Percentiles rank a stretch among this genome's conserved stretches.
These are phyloP conservation scores for Berkeleyomyces rouxiae DNA, from an alignment of 2,329 filamentous ascomycete species.

Conservation along the genomic window DNA sequence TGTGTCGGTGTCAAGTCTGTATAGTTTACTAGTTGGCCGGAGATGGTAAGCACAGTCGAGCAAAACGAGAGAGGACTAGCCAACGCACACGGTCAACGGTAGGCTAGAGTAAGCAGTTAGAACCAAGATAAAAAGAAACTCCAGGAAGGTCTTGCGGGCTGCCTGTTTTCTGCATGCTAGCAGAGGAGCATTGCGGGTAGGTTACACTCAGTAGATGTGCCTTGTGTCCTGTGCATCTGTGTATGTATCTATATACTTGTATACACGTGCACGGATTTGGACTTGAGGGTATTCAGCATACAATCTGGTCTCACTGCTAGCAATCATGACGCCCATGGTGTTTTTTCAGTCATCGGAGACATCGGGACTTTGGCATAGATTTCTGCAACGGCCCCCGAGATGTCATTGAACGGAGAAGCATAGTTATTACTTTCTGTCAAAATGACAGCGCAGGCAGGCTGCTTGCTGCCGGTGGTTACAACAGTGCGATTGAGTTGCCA, in stretches of 20 bases:
- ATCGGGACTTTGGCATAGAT: no score
- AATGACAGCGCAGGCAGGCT: no score
- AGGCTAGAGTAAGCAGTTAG: neutral
- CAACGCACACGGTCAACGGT: neutral
- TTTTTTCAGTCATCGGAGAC: no score
- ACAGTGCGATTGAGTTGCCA: no score
- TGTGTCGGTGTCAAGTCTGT: neutral
- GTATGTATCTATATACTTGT: neutral
- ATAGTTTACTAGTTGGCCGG: neutral
- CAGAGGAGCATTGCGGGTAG: neutral
- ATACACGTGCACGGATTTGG: neutral
- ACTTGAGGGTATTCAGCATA: neutral
- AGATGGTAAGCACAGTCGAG: neutral
- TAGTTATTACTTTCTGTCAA: no score
- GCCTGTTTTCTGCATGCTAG: neutral
- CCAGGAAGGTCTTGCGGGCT: neutral
- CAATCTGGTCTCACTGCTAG: neutral
- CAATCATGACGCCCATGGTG: no score
- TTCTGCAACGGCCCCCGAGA: no score
- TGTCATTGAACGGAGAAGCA: no score
- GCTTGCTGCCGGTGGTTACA: no score
- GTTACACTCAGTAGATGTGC: neutral
- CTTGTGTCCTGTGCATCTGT: neutral
- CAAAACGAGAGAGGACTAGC: no score
- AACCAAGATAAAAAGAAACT: neutral